A percentile compares a stretch with the other conserved stretches of the same genome.
Evolutionary conservation across 1,284 basidiomycete genomes (phyloP).

Genomic region (Ustilago nuda): DNA sequence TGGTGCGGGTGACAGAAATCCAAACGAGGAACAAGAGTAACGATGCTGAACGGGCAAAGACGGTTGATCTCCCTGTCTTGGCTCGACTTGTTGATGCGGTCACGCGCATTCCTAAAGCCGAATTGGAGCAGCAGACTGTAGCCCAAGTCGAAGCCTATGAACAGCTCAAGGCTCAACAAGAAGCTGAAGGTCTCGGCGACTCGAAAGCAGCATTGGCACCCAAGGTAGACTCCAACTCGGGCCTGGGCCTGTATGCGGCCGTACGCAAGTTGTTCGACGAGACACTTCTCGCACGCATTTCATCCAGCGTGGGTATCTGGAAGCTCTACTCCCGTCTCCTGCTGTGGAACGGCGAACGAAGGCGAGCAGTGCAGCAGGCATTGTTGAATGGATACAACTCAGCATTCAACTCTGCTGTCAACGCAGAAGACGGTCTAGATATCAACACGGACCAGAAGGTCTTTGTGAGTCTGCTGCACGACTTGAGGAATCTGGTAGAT

Average conservation of each 20-base stretch:
- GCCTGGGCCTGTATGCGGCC: constrained; percentile 75
- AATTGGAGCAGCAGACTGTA: constrained; percentile 25
- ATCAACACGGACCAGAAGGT: constrained; percentile 25
- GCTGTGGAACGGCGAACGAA: constrained; percentile 51
- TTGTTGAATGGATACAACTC: constrained; percentile 56
- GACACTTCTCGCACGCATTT: constrained; percentile 81
- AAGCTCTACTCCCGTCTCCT: constrained; percentile 59
- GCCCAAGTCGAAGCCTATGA: constrained; percentile 47
- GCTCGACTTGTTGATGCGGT: constrained; percentile 88
- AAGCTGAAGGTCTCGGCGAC: background rate
- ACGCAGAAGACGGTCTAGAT: constrained; percentile 13
- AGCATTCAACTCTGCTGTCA: constrained; percentile 28
- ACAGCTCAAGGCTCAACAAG: background rate
- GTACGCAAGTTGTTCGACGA: constrained; percentile 80
- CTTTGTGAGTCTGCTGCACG: constrained; percentile 36
- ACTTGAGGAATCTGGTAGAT: constrained; percentile 74
- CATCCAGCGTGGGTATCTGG: constrained; percentile 69
- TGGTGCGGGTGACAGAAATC: constrained; percentile 84
- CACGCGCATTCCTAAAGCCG: constrained; percentile 71
- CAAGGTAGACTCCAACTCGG: constrained; percentile 74
- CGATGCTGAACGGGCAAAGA: constrained; percentile 72
- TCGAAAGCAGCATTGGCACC: constrained; percentile 28
- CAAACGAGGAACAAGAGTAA: constrained; percentile 69
- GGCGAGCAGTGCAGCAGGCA: constrained; percentile 35
- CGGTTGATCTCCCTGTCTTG: constrained; percentile 86